Percentiles rank a stretch among this genome's conserved stretches.
Evolutionary conservation across 805 yeast species (phyloP).

Genomic region (Ogataea allantospora): DNA sequence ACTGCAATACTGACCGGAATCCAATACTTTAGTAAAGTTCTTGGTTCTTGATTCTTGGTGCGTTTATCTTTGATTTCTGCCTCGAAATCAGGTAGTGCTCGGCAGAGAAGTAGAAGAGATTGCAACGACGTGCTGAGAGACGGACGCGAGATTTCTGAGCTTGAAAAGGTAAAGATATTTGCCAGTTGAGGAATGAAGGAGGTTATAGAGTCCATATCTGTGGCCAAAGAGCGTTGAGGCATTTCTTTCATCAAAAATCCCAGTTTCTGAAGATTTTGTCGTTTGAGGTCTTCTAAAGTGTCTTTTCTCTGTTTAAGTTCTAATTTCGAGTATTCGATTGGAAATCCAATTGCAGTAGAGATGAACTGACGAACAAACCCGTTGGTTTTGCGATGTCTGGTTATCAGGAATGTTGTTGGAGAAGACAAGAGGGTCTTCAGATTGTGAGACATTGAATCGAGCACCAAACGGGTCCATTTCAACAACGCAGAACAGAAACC

Average conservation of each 20-base stretch:
- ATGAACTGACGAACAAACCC: slow-evolving; percentile 23
- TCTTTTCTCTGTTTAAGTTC: slow-evolving; percentile 29
- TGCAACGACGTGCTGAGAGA: slow-evolving; percentile 15
- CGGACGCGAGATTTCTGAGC: not conserved
- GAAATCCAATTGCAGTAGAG: slow-evolving; percentile 35
- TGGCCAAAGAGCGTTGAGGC: slow-evolving; percentile 26
- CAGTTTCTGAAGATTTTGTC: slow-evolving; percentile 33
- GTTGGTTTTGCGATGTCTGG: slow-evolving; percentile 19
- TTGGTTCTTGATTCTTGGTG: slow-evolving; percentile 37
- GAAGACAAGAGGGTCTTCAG: slow-evolving; percentile 18
- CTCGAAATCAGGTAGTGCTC: slow-evolving; percentile 8
- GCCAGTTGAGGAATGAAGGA: slow-evolving; percentile 3
- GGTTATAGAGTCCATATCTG: not conserved
- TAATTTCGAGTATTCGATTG: slow-evolving; percentile 33
- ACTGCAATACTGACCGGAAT: slow-evolving; percentile 36
- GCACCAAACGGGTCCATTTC: slow-evolving; percentile 18
- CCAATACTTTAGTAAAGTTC: slow-evolving; percentile 59
- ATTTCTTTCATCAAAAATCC: slow-evolving; percentile 37
- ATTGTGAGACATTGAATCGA: slow-evolving; percentile 15
- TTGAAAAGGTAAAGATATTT: not conserved
- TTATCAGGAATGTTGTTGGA: slow-evolving; percentile 29
- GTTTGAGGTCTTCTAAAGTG: slow-evolving; percentile 23
- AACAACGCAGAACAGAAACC: slow-evolving; percentile 8
- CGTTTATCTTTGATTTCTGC: slow-evolving; percentile 1
- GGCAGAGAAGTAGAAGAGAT: slow-evolving; percentile 8